Percentiles rank a stretch among this genome's conserved stretches.
Conservation (phyloP, 129 eudicot genomes). For the Centrapalus pauciflorus region DNA sequence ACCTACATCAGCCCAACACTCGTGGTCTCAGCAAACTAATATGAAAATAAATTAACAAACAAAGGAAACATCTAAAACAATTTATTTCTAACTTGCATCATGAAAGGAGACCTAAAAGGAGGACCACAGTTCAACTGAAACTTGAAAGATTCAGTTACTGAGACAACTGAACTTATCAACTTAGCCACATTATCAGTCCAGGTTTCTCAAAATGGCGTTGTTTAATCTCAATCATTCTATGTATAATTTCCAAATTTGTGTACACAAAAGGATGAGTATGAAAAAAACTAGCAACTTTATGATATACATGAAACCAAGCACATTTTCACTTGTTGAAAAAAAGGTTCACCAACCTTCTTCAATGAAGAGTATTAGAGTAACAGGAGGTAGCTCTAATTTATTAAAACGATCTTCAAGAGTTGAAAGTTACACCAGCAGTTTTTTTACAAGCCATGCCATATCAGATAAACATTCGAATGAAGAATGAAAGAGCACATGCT, state of each 20-base stretch:
- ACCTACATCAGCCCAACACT: constrained; percentile 43
- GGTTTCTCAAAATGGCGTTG: neutral
- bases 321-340: neutral
- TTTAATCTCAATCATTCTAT: neutral
- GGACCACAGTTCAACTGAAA: neutral
- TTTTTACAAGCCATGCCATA: neutral
- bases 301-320: neutral
- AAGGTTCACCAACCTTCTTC: neutral
- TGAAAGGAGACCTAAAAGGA: neutral
- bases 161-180: neutral
- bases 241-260: neutral
- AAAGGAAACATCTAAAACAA: neutral
- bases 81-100: neutral
- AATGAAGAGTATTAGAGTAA: neutral
- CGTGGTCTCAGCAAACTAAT: constrained; percentile 8
- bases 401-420: neutral
- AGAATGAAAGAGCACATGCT: neutral
- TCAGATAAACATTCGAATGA: neutral
- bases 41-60: neutral
- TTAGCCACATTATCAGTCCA: neutral
- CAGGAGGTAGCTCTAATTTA: neutral
- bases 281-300: neutral
- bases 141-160: neutral
- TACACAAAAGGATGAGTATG: neutral
- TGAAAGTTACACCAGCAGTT: neutral